These are phyloP conservation scores for Plantago major DNA, from an alignment of 257 asterid species.

Conservation along the genomic window DNA sequence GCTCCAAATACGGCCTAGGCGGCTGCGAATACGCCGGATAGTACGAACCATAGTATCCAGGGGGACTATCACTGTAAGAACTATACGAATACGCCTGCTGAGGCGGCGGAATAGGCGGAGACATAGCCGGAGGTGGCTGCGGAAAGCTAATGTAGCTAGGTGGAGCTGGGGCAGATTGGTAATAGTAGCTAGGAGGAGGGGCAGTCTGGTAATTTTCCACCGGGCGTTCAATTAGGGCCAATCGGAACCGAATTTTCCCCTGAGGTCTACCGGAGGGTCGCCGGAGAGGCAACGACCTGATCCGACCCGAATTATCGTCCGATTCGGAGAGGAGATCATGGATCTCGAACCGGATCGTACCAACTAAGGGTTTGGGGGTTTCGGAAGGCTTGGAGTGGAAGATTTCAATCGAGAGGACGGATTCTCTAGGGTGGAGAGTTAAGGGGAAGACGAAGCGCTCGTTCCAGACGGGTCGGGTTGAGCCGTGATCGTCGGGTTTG, in stretches of 20 bases:
- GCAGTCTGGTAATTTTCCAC: slow-evolving; percentile 48
- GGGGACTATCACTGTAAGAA: slow-evolving; percentile 44
- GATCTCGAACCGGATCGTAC: slow-evolving; percentile 55
- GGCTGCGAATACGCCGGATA: slow-evolving; percentile 42
- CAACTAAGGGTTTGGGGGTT: slow-evolving; percentile 72
- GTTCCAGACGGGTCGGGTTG: slow-evolving; percentile 78
- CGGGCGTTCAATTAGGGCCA: slow-evolving; percentile 49
- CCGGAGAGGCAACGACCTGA: slow-evolving; percentile 45
- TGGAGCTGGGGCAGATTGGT: slow-evolving; percentile 45
- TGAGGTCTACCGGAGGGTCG: slow-evolving; percentile 93
- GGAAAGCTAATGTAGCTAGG: slow-evolving; percentile 43
- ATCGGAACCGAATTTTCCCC: slow-evolving; percentile 74
- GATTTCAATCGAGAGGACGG: slow-evolving; percentile 62
- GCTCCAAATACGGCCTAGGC: slow-evolving; percentile 43
- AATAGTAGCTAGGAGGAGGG: slow-evolving; percentile 61
- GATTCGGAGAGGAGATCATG: slow-evolving; percentile 40
- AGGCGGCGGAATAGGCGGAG: slow-evolving; percentile 35
- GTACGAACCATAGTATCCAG: slow-evolving; percentile 57
- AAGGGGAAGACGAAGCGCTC: slow-evolving; percentile 71
- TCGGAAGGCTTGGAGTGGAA: slow-evolving; percentile 86
- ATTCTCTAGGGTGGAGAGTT: slow-evolving; percentile 39
- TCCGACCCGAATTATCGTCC: slow-evolving; percentile 21
- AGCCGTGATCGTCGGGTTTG: slow-evolving; percentile 70
- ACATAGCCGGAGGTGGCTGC: slow-evolving; percentile 34
- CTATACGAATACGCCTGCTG: slow-evolving; percentile 35